A percentile compares a stretch with the other conserved stretches of the same genome.
phyloP scores from a whole-genome alignment of 495 filamentous ascomycete species.

The Podospora pseudoanserina region DNA sequence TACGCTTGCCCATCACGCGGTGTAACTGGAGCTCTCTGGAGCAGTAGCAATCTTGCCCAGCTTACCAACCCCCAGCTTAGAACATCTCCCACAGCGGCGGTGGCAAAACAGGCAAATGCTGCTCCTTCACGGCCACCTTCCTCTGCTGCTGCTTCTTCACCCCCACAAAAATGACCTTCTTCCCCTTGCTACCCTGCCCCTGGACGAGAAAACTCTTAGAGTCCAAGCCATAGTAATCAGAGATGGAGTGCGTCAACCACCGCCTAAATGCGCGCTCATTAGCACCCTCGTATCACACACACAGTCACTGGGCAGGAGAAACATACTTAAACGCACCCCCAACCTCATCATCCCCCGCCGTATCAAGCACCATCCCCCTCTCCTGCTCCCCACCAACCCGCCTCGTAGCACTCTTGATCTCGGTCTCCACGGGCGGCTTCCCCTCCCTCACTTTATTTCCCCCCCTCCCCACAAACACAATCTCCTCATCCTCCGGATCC shows the following conservation, averaged over 20 bases:
- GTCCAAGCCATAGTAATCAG: constrained; percentile 84
- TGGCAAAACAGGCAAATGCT: constrained; percentile 20
- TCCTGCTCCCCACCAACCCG: constrained; percentile 65
- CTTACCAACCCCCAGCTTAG: constrained; percentile 3
- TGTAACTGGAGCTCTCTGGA: too few species aligned
- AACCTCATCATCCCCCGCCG: constrained; percentile 68
- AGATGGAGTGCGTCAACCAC: constrained; percentile 92
- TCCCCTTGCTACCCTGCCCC: constrained; percentile 58
- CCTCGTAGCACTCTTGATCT: constrained; percentile 48
- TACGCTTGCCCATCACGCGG: not conserved
- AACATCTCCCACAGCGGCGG: constrained; percentile 37
- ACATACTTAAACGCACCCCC: constrained; percentile 78
- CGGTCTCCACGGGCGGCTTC: constrained; percentile 20
- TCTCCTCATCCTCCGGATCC: constrained; percentile 77
- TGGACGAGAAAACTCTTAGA: constrained; percentile 72
- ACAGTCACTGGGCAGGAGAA: not conserved
- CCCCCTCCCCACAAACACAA: constrained; percentile 84
- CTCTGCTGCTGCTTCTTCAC: constrained; percentile 50
- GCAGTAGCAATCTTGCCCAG: not conserved
- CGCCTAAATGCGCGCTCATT: constrained; percentile 49
- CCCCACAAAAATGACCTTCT: constrained; percentile 87
- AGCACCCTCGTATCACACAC: constrained; percentile 1
- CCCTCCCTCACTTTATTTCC: constrained; percentile 67
- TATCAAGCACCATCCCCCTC: constrained; percentile 77
- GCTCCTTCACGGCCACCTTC: not conserved